Evolutionary conservation across 1,139 yeast genomes (phyloP).

Genomic region (Dujonia santamariae): DNA sequence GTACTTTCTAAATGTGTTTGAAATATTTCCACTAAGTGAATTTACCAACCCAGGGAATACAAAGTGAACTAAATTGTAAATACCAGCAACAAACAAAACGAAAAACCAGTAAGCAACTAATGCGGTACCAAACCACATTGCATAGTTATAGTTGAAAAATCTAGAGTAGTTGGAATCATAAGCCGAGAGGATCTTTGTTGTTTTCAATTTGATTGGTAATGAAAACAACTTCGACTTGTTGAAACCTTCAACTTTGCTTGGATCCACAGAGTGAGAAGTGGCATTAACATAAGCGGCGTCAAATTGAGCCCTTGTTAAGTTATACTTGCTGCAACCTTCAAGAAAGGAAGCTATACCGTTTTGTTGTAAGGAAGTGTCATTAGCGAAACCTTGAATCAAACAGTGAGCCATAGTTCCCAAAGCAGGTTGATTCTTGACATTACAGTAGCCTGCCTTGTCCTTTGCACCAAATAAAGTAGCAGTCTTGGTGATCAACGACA

Average conservation of each 20-base stretch:
- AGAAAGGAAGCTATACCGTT: conserved; percentile 26
- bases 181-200: conserved; percentile 25
- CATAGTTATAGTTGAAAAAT: conserved; percentile 40
- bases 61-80: conserved; percentile 32
- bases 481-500: conserved; percentile 19
- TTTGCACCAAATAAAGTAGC: conserved; percentile 25
- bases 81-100: conserved; percentile 41
- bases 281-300: conserved; percentile 37
- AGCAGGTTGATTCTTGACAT: conserved; percentile 32
- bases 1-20: conserved; percentile 39
- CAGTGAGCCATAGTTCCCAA: conserved; percentile 39
- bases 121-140: conserved; percentile 47
- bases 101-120: conserved; percentile 48
- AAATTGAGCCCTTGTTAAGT: conserved; percentile 26
- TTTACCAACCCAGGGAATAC: conserved; percentile 33
- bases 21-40: conserved; percentile 24
- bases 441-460: conserved; percentile 28
- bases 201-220: conserved; percentile 25
- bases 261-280: conserved; percentile 25
- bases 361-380: conserved; percentile 16
- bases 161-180: conserved; percentile 37
- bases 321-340: conserved; percentile 20
- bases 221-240: conserved; percentile 24
- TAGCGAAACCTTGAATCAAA: conserved; percentile 17
- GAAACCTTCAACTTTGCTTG: conserved; percentile 25